Conservation (phyloP, 805 yeast genomes). For the Saccharomycopsis oosterbeekiorum region DNA sequence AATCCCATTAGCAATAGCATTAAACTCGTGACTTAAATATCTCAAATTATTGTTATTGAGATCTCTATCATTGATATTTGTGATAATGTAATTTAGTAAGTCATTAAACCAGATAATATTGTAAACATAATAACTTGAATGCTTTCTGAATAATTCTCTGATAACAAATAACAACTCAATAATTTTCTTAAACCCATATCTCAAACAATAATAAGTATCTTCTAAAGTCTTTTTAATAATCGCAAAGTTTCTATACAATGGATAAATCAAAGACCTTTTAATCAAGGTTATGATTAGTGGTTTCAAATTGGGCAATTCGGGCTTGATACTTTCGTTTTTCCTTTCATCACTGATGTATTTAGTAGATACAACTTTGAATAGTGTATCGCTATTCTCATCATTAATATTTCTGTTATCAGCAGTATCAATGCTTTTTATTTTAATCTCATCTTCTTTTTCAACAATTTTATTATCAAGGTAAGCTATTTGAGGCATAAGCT, state of each 20-base stretch:
- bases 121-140: conserved; percentile 78
- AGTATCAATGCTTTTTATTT: background rate
- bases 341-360: conserved; percentile 21
- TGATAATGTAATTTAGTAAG: conserved; percentile 61
- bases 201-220: conserved; percentile 55
- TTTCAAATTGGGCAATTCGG: conserved; percentile 26
- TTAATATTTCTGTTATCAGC: too few species aligned
- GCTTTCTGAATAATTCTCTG: conserved; percentile 68
- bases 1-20: background rate
- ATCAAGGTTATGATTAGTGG: conserved; percentile 51
- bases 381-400: conserved; percentile 18
- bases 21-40: conserved; percentile 3
- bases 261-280: conserved; percentile 68
- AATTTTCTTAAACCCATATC: conserved; percentile 61
- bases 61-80: conserved; percentile 39
- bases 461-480: conserved; percentile 52
- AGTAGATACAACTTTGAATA: conserved; percentile 17
- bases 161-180: conserved; percentile 49
- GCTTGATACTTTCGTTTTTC: background rate
- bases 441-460: background rate
- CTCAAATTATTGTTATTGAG: conserved; percentile 2
- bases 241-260: conserved; percentile 64
- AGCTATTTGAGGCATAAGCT: conserved; percentile 67
- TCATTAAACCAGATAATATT: conserved; percentile 71
- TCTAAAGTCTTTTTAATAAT: conserved; percentile 58